These are phyloP conservation scores for Tuber microsphaerosporum DNA, from an alignment of 495 filamentous ascomycete species.

Conservation along the genomic window DNA sequence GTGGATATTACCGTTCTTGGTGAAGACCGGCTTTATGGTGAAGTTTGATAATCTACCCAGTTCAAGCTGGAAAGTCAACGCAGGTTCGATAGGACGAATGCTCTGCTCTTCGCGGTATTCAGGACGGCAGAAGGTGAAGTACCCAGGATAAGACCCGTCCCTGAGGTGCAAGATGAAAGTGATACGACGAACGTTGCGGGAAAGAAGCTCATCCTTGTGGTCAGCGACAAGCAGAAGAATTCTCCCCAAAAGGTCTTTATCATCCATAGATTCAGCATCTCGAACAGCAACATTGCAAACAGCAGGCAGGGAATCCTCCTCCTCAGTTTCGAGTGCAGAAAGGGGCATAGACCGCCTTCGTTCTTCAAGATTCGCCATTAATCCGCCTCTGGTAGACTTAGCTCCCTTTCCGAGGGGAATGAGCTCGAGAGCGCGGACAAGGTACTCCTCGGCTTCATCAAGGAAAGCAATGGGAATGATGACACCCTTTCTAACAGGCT, in stretches of 20 bases:
- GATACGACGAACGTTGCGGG: slow-evolving; percentile 73
- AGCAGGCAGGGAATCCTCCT: slow-evolving; percentile 68
- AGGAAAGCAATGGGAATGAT: slow-evolving; percentile 87
- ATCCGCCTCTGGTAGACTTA: slow-evolving; percentile 42
- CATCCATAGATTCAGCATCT: slow-evolving; percentile 82
- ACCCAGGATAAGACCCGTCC: slow-evolving; percentile 89
- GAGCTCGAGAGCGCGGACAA: slow-evolving; percentile 71
- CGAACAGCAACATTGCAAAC: slow-evolving; percentile 88
- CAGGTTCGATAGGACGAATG: slow-evolving; percentile 95
- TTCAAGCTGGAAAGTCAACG: slow-evolving; percentile 95
- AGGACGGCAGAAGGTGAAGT: slow-evolving; percentile 96
- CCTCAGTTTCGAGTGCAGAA: slow-evolving; percentile 48
- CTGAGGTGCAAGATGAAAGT: slow-evolving; percentile 95
- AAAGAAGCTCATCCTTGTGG: slow-evolving; percentile 72
- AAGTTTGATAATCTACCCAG: slow-evolving; percentile 90
- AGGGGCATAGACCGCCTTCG: slow-evolving; percentile 56
- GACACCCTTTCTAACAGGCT: slow-evolving; percentile 84
- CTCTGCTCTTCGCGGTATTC: slow-evolving; percentile 80
- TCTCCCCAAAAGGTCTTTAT: slow-evolving; percentile 67
- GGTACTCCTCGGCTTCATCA: slow-evolving; percentile 82
- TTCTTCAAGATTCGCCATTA: slow-evolving; percentile 66
- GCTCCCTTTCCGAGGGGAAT: slow-evolving; percentile 52
- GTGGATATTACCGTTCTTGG: slow-evolving; percentile 97
- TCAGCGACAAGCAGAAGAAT: slow-evolving; percentile 67
- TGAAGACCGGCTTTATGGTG: slow-evolving; percentile 95